Base-by-base conservation (phyloP, 345 rosid genomes). In the Syzygium aromaticum region DNA sequence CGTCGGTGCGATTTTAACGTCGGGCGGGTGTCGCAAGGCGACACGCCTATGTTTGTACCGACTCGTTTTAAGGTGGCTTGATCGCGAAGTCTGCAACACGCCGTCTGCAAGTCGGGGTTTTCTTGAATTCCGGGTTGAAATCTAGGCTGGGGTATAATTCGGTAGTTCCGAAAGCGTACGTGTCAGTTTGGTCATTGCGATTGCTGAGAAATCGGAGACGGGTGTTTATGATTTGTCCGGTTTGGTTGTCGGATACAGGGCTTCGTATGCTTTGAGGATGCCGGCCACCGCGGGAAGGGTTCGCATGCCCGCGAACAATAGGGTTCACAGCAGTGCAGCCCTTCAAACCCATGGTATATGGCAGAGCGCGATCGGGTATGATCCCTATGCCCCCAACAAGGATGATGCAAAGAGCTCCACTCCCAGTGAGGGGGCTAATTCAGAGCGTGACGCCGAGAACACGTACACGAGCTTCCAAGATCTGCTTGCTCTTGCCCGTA, bases 201-300 rank as follows among this genome's bases (percentile, higher is more conserved):
- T 28, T 5, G 43, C 56, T 6, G 8, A 25, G 1, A 53, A 0
- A 51, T n/a, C 33, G 27, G 2, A 52, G 52, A 52, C 59, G 57
- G 54, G 52, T 38, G 53, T 1, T 51, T 46, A 12, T 22, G 8
- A 63, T 84, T 57, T 52, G 25, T 5, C 83, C 23, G 53, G 64
- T 61, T 61, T 19, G 23, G 83, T 52, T 63, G 0, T 14, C 0
- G 63, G 9, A 22, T 43, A 30, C 21, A 19, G 51, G 23, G 53
- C 4, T 40, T 23, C 84, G 38, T 49, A n/a, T 15, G 38, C n/a
- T 10, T 88, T 73, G 52, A 96, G 92, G 95, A 98, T 98, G 99
- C 99, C 99, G 92, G 99, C 99, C 51, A 98, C 99, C 3, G 99
- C 99, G n/a, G 99, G 99, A 21, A 92, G 99, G 91, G 99, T 98